Evolutionary conservation across 441 rosid genomes (phyloP).

Genomic region (Aleurites moluccanus): DNA sequence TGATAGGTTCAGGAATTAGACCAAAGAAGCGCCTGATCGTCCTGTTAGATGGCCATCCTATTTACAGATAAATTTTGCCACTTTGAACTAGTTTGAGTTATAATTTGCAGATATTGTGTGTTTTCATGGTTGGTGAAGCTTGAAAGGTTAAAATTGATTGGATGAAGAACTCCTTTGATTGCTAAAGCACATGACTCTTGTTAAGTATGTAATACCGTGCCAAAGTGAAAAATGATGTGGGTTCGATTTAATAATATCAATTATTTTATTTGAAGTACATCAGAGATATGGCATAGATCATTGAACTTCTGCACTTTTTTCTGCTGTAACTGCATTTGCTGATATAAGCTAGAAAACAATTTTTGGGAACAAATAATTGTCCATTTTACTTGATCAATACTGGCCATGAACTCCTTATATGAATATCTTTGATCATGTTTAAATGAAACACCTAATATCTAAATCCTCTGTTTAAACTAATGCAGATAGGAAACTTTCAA

Average conservation of each 20-base stretch:
- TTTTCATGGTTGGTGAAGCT: background rate
- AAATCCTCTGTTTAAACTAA: background rate
- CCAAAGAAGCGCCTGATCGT: constrained; percentile 73
- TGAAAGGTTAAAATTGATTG: constrained; percentile 3
- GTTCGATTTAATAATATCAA: background rate
- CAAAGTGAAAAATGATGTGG: background rate
- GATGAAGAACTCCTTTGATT: background rate
- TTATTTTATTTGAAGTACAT: background rate
- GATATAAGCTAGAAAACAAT: background rate
- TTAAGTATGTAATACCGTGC: background rate
- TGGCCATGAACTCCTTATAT: background rate
- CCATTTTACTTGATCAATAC: background rate
- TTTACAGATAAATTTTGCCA: background rate
- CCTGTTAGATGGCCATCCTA: constrained; percentile 67
- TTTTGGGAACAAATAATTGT: background rate
- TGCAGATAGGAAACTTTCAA: background rate
- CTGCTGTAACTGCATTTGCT: background rate
- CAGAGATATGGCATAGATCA: background rate
- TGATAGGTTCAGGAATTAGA: constrained; percentile 75
- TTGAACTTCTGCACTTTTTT: background rate
- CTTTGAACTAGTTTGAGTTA: background rate
- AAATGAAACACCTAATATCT: background rate
- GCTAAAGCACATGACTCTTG: background rate
- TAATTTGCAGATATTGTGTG: background rate
- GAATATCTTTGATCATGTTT: background rate